Conservation (phyloP, 441 rosid species). For the Sinapis alba region DNA sequence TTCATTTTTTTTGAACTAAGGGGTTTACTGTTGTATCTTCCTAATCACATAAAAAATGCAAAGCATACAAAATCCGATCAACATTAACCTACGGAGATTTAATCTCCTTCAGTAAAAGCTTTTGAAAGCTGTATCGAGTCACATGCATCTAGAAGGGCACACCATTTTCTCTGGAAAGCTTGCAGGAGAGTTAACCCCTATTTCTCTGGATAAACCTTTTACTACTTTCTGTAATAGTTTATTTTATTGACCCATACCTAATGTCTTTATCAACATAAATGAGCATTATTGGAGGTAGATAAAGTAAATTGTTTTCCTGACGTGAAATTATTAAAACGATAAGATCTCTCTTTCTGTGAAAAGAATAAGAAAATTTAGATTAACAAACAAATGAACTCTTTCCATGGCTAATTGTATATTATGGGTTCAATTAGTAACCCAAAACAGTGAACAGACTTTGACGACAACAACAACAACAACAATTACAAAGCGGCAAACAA, state of each 20-base stretch:
- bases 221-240: background rate
- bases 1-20: background rate
- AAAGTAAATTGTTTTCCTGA: background rate
- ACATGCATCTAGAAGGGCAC: background rate
- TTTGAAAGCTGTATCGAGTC: slow-evolving; percentile 21
- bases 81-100: slow-evolving; percentile 6
- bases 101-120: background rate
- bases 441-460: background rate
- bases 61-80: background rate
- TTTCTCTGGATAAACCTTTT: background rate
- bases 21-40: background rate
- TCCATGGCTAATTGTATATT: background rate
- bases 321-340: background rate
- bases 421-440: background rate
- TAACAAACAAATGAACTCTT: too few relatives aligned
- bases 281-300: background rate
- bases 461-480: too few relatives aligned
- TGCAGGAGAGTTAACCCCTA: background rate
- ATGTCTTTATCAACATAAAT: background rate
- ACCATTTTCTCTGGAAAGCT: slow-evolving; percentile 1
- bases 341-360: background rate
- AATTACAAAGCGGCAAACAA: too few relatives aligned
- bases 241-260: background rate
- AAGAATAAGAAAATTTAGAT: too few relatives aligned
- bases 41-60: background rate